phyloP scores from a whole-genome alignment of 2,329 filamentous ascomycete genomes.

The Pseudopyrenochaeta lycopersici region DNA sequence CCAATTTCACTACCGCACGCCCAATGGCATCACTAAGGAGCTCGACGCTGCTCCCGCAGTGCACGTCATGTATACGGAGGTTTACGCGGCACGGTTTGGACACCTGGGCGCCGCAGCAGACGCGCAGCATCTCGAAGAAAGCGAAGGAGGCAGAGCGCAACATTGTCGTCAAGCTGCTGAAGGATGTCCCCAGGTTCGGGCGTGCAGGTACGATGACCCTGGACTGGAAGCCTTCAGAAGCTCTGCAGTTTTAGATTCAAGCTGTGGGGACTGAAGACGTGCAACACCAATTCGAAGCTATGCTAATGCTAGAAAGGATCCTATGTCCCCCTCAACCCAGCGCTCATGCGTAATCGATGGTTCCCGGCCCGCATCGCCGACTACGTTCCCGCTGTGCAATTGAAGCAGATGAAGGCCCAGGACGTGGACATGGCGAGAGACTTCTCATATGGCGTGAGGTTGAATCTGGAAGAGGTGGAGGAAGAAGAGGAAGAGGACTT shows the following conservation, averaged over 20 bases:
- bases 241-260: neutral
- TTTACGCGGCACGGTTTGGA: constrained; percentile 42
- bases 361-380: constrained; percentile 61
- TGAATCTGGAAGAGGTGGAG: constrained; percentile 39
- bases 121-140: constrained; percentile 57
- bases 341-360: constrained; percentile 65
- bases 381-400: constrained; percentile 59
- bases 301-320: constrained; percentile 53
- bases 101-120: constrained; percentile 45
- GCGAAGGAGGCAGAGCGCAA: constrained; percentile 51
- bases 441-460: constrained; percentile 52
- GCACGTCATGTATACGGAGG: constrained; percentile 49
- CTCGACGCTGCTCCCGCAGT: constrained; percentile 48
- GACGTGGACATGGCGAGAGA: constrained; percentile 58
- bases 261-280: neutral
- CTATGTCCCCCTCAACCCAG: constrained; percentile 61
- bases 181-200: constrained; percentile 63
- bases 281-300: neutral
- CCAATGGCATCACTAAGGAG: constrained; percentile 46
- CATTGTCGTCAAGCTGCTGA: constrained; percentile 61
- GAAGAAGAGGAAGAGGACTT: constrained; percentile 32
- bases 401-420: constrained; percentile 56
- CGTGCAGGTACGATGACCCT: constrained; percentile 39
- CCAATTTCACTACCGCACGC: constrained; percentile 19
- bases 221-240: neutral